Evolutionary conservation across 768 basidiomycete species (phyloP).

Genomic region (Mycena albidolilacea): DNA sequence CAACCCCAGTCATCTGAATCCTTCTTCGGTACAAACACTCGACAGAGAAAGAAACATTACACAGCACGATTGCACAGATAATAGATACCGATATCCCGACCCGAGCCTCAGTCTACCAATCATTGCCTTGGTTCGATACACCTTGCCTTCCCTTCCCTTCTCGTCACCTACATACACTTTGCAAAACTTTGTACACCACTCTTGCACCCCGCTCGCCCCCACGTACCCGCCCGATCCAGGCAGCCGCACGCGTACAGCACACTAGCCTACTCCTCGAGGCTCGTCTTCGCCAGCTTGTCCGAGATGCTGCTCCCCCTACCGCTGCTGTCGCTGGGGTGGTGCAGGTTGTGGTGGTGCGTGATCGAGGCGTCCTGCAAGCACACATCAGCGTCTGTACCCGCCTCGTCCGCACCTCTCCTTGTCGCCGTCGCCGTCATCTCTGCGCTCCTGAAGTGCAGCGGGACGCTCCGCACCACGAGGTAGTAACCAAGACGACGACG

Average conservation of each 20-base stretch:
- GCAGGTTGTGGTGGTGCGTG: conserved; percentile 61
- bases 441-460: no score
- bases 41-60: neutral
- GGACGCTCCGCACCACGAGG: neutral
- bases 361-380: conserved; percentile 58
- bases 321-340: conserved; percentile 26
- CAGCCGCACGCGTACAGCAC: neutral
- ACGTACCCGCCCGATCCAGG: neutral
- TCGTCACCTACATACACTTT: neutral
- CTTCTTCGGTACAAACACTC: neutral
- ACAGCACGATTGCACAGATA: neutral
- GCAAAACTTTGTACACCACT: neutral
- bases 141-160: neutral
- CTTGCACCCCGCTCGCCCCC: no score
- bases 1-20: no score
- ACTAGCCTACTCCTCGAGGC: neutral
- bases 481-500: conserved; percentile 24
- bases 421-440: no score
- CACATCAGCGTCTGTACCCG: neutral
- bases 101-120: neutral
- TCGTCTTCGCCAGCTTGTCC: conserved; percentile 25
- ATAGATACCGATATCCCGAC: neutral
- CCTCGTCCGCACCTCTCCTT: no score
- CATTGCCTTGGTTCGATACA: neutral
- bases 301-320: conserved; percentile 3